Base-by-base conservation (phyloP, 176 grass and related monocot genomes). In the Oryza meyeriana region DNA sequence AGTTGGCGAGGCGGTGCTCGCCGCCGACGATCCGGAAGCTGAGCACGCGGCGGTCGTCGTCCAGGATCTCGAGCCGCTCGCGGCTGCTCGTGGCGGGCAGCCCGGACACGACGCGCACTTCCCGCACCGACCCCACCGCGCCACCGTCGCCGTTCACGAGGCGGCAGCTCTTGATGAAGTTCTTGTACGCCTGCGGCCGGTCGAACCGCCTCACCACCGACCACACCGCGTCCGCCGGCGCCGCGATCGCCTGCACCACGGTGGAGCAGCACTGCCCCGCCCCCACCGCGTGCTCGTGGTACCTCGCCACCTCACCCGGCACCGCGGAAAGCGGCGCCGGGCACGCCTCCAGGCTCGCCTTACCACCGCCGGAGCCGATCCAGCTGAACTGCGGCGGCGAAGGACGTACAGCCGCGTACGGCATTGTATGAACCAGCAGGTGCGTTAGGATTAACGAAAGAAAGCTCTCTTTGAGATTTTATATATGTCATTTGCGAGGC, bases 121-220 rank as follows among this genome's bases (percentile, higher is more conserved):
- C 92, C 35, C 92, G 84, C 20, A 93, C 85, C 1, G 95, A 89
- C 0, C 95, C 95, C 34, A 94, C 89, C 61, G 62, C 58, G 65
- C 80, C 52, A 9, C 94, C 91, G 62, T 89, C 84, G 47, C 95
- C 95, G 62, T 89, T 78, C 32, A 98, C 83, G n/a, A 98, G 35
- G 34, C 59, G 80, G 72, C 92, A 98, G 78, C 90, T 98, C 79
- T 68, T 69, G 76, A 98, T 67, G 86, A 98, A 94, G 79, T 67
- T 35, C 79, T 98, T 98, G 90, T 98, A 98, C 75, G 67, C 85
- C 74, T 98, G 92, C 3, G 95, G 92, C 35, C 28, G 83, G 79
- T 98, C 95, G 85, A 98, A 98, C 50, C 92, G 88, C 35, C 95
- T 90, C 28, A 98, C 90, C 66, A 98, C 81, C n/a, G 92, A 93